A percentile compares a stretch with the other conserved stretches of the same genome.
phyloP scores from a whole-genome alignment of 176 grass and related monocot genomes.

The Avena atlantica region DNA sequence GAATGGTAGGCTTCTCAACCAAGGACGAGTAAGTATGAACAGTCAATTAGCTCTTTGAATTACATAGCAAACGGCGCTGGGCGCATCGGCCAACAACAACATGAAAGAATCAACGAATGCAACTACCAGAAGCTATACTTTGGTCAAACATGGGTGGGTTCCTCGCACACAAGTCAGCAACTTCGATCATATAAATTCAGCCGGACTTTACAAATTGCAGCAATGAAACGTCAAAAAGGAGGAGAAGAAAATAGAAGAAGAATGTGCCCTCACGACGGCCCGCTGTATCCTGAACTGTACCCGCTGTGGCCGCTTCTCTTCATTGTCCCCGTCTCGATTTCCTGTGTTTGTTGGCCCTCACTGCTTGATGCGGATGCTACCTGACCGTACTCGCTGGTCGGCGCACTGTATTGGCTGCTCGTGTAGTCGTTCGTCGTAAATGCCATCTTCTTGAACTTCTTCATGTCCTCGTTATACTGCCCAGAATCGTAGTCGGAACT shows the following conservation, averaged over 20 bases:
- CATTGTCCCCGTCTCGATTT: slow-evolving; percentile 63
- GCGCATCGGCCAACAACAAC: slow-evolving; percentile 28
- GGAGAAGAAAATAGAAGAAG: not conserved
- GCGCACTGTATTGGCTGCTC: slow-evolving; percentile 87
- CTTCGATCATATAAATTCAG: slow-evolving; percentile 45
- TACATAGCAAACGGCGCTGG: slow-evolving; percentile 42
- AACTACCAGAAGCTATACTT: slow-evolving; percentile 57
- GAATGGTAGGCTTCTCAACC: not conserved
- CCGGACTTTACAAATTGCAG: slow-evolving; percentile 57
- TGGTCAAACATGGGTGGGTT: slow-evolving; percentile 41
- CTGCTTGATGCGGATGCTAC: slow-evolving; percentile 84
- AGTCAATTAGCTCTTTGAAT: slow-evolving; percentile 51
- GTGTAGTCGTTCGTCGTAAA: slow-evolving; percentile 63
- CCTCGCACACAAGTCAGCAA: slow-evolving; percentile 54
- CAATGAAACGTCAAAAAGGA: slow-evolving; percentile 12
- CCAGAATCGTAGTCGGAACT: slow-evolving; percentile 86
- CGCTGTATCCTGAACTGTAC: slow-evolving; percentile 69
- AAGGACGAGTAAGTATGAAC: not conserved
- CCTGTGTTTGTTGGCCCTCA: slow-evolving; percentile 71
- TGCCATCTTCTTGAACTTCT: slow-evolving; percentile 86
- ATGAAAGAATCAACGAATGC: slow-evolving; percentile 62
- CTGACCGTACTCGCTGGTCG: slow-evolving; percentile 89
- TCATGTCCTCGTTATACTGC: slow-evolving; percentile 89
- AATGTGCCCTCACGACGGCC: slow-evolving; percentile 47
- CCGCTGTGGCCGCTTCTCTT: slow-evolving; percentile 57